Base-by-base conservation (phyloP, 1,284 basidiomycete species). In the Chiua sp. region DNA sequence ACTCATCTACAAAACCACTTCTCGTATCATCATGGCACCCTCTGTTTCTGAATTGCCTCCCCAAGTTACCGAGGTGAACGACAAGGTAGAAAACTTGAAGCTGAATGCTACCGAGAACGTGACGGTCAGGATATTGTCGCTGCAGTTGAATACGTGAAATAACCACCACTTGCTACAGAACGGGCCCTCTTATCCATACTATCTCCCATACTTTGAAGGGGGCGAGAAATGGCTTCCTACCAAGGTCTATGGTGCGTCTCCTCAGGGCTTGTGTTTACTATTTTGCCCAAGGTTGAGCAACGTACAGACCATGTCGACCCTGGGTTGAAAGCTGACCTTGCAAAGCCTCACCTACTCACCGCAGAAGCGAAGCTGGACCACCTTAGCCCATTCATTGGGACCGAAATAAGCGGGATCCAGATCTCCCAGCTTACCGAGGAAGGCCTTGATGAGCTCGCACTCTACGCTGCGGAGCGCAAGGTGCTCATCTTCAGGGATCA, bases 391-490 rank as follows among this genome's bases (percentile, higher is more conserved):
- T 82, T 80, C 68, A 70, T 89, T 57, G 88, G 87, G 47, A 83
- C 86, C 20, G 85, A 87, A 63, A 71, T 89, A 60, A 69, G 69
- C n/a, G 87, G 86, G 7, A 76, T 88, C 12, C 83, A 88, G 65
- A 75, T 90, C 54, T 83, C 82, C 12, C 68, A 87, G 65, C 79
- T 90, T 37, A 78, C 73, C 46, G 75, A 79, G 20, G 81, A 79
- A 53, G 86, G 86, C 4, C 77, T 86, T 20, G 84, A 89, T 63
- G 85, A 89, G 68, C 80, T 89, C 42, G 87, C 87, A 1, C 76
- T 88, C 18, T 80, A 79, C 59, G 79, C 83, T 20, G 87, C 86
- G 2, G 81, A 88, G 69, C 73, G 87, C 55, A 87, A 86, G 66
- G 79, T 88, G 30, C 72, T 87, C 3, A 67, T 85, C 26, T 83